Evolutionary conservation across 2,329 filamentous ascomycete species (phyloP), one percentile per base, ranked within the genome.

Genomic region (Colletotrichum nymphaeae): DNA sequence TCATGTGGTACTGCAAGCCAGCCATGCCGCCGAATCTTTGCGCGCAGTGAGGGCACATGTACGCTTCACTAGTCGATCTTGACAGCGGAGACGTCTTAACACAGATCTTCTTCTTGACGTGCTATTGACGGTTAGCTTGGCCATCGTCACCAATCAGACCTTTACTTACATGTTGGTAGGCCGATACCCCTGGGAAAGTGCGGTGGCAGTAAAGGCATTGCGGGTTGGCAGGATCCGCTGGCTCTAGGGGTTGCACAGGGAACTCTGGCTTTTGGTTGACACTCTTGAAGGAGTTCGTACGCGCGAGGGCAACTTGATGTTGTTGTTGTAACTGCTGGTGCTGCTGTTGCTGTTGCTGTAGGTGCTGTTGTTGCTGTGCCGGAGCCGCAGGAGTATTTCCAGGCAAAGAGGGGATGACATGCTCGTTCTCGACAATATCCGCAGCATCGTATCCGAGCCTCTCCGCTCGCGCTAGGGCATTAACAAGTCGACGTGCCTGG

Each of bases 381-480:
- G 42, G 16, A 62, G 59, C 49, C 74, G 74, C 53, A n/a, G 75
- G 32, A 30, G 74, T 0, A 58, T 6, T 8, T 12, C n/a, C 26
- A 4, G 59, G 52, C 6, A 49, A n/a, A 6, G 63, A 64, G 12
- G 83, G 82, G 26, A 86, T 82, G 22, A 86, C 82, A 30, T 79
- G 80, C 72, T 86, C 85, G 63, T 87, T 85, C 37, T 86, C 84
- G 14, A 89, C 80, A 3, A 88, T 81, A 67, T 91, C 89, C 37
- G 82, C 80, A 0, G 83, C 81, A 63, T 89, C 86, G 68, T 91
- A 91, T 2, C 89, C 89, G 0, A 91, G 84, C 2, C 89, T 87
- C 76, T 90, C 88, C 1, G 89, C 88, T 46, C 86, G 83, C 2
- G 89, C 89, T 24, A 91, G 83, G 16, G 88, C 87, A 70, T 90